Evolutionary conservation across 306 rosid species (phyloP), one percentile per base, ranked within the genome.

Genomic region (Vigna unguiculata): DNA sequence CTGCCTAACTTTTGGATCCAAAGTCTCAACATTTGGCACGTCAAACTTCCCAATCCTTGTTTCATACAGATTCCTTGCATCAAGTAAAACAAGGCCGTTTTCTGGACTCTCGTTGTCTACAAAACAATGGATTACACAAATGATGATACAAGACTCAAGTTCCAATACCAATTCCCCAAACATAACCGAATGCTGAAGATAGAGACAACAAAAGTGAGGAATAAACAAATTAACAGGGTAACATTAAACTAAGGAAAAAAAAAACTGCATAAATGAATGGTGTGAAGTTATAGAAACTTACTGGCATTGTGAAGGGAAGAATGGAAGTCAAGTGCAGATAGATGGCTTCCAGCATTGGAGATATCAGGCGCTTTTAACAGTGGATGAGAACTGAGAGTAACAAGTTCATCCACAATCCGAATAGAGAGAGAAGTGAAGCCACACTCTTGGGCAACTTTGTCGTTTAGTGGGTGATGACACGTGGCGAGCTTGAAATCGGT

Each of bases 21-120:
- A 61, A 64, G 97, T 92, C 72, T 80, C 85, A 72, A 95, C 84
- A 75, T 89, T 84, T 20, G 96, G 96, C 19, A 76, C 86, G 22
- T 84, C 74, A 75, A 95, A 92, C 84, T 92, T 92, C 82, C 98
- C 98, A 69, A 95, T 88, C 83, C 98, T 89, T 13, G 97, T 95
- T 85, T 95, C 98, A 9, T 95, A 94, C 13, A 94, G 77, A 85
- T 94, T 94, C 83, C 98, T 90, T 28, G 96, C 97, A 83, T 95
- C 97, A 75, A 92, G 87, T 64, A 92, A 85, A 72, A 95, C 95
- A 74, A 88, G 77, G 40, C 30, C 28, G 36, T 74, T 46, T 69
- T 43, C 65, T 16, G 72, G 78, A 54, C 65, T 71, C 71, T 83
- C 91, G 62, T 75, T 77, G 45, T 86, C 93, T 60, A 76, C 32